These are phyloP conservation scores for Lactarius deliciosus DNA, from an alignment of 768 basidiomycete genomes.

Conservation along the genomic window DNA sequence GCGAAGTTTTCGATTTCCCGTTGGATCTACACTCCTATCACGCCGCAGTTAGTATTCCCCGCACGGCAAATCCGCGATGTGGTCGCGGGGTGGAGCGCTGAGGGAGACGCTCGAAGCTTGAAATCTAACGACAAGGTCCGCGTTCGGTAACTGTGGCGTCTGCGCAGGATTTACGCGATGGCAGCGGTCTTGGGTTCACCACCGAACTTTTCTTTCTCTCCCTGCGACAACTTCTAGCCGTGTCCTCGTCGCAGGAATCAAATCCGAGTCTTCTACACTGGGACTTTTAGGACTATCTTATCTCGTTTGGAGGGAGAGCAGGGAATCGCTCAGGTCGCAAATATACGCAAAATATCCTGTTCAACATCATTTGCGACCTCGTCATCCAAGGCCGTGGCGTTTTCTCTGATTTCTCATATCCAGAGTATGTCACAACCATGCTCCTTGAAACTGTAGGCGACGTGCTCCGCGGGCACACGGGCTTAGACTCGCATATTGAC, in stretches of 20 bases:
- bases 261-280: background rate
- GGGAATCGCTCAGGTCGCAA: too few relatives aligned
- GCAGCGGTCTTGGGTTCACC: too few relatives aligned
- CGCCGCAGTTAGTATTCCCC: background rate
- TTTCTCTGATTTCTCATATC: too few relatives aligned
- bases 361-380: too few relatives aligned
- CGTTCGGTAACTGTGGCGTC: too few relatives aligned
- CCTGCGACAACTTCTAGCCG: too few relatives aligned
- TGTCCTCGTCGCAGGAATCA: too few relatives aligned
- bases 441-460: background rate
- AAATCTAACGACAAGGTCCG: background rate
- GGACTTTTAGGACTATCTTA: background rate
- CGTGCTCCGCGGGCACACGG: background rate
- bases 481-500: background rate
- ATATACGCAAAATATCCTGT: too few relatives aligned
- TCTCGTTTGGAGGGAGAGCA: background rate
- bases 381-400: too few relatives aligned
- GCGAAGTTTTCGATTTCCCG: constrained; percentile 3
- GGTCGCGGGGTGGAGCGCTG: background rate
- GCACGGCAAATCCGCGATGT: background rate
- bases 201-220: too few relatives aligned
- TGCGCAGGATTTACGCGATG: too few relatives aligned
- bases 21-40: background rate
- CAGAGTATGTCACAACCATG: background rate
- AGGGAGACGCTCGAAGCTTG: background rate